Evolutionary conservation across 2,329 filamentous ascomycete genomes (phyloP), one percentile per base, ranked within the genome.

Genomic region (Cladosporium austrohemisphaericum): DNA sequence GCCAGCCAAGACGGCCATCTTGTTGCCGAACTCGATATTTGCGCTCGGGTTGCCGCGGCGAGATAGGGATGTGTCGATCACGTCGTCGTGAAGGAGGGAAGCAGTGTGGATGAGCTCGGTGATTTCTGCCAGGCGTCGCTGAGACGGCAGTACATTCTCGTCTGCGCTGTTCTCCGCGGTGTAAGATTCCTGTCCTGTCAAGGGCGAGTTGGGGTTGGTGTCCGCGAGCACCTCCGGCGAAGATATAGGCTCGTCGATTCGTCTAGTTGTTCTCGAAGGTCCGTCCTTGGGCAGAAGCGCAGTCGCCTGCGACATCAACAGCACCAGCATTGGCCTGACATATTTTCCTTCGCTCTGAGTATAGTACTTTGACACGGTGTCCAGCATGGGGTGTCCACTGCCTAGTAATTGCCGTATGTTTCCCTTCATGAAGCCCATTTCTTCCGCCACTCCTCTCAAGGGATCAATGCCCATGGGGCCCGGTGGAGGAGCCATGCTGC

Each of bases 1-100:
- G n/a, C 93, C 93, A 0, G 93, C 93, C 57, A 98, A 72, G 2
- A 98, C 92, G 11, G 93, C 92, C 92, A 98, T 97, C 71, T 98
- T 98, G 76, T 98, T 98, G 56, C 93, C 93, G 62, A 97, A 97
- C 62, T 91, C 88, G 54, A 93, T 80, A 67, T 98, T 98, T 25
- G 93, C 93, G 2, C 88, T 95, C 6, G 88, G 86, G 2, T 83
- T 82, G 23, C 88, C 88, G 52, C 93, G 86, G 49, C 93, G 83
- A 9, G 90, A 86, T 33, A 88, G 77, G 1, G 91, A 94, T 67
- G 92, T 87, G 66, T 98, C 93, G 64, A 98, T 95, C 23, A 98
- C 93, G 71, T 98, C 93, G 77, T 98, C 93, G 71, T 98, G 93
- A 11, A 98, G 82, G 14, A 98, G 80, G 1, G 92, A 97, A 1